These are phyloP conservation scores for Mychonastes homosphaera DNA, from an alignment of 139 green algal species.

Conservation along the genomic window DNA sequence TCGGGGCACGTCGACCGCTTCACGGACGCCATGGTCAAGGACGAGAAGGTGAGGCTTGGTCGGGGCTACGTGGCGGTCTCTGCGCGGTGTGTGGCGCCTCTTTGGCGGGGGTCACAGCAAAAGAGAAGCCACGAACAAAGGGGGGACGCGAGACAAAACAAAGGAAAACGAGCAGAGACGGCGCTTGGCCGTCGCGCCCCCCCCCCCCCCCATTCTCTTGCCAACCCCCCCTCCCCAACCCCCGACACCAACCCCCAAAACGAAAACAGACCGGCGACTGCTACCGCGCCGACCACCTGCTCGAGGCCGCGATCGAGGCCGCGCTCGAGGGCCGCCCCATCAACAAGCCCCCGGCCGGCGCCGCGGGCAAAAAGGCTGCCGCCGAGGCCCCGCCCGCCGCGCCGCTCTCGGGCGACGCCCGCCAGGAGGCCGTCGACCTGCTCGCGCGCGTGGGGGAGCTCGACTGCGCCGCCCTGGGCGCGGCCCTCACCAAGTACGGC, in stretches of 20 bases:
- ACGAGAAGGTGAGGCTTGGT: no score
- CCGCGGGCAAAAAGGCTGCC: slow-evolving; percentile 38
- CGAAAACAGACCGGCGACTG: slow-evolving; percentile 44
- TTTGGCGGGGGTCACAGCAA: no score
- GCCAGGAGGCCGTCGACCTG: slow-evolving; percentile 58
- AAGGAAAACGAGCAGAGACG: no score
- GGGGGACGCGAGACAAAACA: no score
- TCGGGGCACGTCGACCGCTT: slow-evolving; percentile 96
- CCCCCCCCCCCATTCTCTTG: neutral
- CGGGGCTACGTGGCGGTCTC: no score
- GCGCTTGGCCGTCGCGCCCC: neutral
- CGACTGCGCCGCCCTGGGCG: slow-evolving; percentile 57
- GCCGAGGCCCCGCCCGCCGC: no score
- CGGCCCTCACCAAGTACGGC: slow-evolving; percentile 56
- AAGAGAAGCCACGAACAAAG: no score
- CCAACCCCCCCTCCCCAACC: neutral
- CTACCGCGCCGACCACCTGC: slow-evolving; percentile 90
- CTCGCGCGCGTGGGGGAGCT: slow-evolving; percentile 81
- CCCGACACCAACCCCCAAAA: neutral
- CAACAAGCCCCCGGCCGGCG: slow-evolving; percentile 36
- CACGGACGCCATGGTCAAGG: slow-evolving; percentile 96
- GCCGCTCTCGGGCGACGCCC: neutral
- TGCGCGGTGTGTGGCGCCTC: no score
- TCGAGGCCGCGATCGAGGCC: slow-evolving; percentile 73
- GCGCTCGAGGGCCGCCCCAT: slow-evolving; percentile 71